Conservation (phyloP, 2,329 filamentous ascomycete species). For the Cercospora zeina region DNA sequence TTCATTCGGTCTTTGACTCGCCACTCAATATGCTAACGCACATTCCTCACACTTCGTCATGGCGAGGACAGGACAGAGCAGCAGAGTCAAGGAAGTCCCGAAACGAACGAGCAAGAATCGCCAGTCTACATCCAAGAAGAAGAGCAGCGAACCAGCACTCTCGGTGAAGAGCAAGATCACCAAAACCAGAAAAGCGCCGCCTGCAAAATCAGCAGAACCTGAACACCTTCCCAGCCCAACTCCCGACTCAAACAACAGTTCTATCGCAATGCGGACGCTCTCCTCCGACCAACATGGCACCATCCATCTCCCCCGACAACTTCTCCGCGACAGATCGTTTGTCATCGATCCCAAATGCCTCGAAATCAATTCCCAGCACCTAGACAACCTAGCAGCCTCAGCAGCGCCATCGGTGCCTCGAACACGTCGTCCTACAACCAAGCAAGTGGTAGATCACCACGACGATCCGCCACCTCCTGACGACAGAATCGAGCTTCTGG, state of each 20-base stretch:
- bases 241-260: background rate
- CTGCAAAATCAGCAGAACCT: background rate
- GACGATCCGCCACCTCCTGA: background rate
- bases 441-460: background rate
- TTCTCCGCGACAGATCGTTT: background rate
- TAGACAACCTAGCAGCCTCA: background rate
- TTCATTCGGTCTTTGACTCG: background rate
- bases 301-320: background rate
- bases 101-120: background rate
- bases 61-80: background rate
- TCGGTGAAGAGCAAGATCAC: background rate
- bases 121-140: background rate
- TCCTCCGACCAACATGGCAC: background rate
- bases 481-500: background rate
- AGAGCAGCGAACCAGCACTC: background rate
- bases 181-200: background rate
- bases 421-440: background rate
- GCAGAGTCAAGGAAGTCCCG: background rate
- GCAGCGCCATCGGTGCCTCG: background rate
- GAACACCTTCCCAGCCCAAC: background rate
- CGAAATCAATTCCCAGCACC: background rate
- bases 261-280: background rate
- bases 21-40: background rate
- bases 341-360: constrained; percentile 2
- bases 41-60: background rate